These are phyloP conservation scores for Nannochloropsis oceanica DNA, from an alignment of 108 stramenopile genomes.

Conservation along the genomic window DNA sequence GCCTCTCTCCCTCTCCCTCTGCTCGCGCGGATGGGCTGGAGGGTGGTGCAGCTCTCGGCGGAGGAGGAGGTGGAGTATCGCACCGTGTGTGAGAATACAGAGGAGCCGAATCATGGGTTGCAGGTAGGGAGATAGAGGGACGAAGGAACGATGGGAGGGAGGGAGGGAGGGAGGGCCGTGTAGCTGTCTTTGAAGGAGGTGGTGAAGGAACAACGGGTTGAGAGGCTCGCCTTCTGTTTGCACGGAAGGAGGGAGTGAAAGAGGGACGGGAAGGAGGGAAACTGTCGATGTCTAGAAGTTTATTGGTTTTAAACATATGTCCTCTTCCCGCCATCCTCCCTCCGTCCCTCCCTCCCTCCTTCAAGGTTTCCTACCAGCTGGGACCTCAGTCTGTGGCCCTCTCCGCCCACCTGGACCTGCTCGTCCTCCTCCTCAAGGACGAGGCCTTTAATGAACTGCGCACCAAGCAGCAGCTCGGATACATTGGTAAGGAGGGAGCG, in stretches of 20 bases:
- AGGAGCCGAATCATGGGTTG: not conserved
- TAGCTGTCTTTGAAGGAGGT: not conserved
- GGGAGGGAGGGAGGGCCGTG: not conserved
- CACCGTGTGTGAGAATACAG: not conserved
- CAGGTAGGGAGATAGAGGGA: not conserved
- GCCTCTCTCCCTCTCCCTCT: constrained; percentile 1
- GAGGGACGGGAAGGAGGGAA: not conserved
- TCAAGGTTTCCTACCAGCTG: not conserved
- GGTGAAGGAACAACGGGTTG: not conserved
- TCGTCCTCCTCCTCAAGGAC: constrained; percentile 55
- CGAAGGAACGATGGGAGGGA: not conserved
- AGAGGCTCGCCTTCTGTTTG: not conserved
- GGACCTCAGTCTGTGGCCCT: constrained; percentile 7
- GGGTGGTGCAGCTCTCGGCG: constrained; percentile 44
- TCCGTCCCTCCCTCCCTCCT: not conserved
- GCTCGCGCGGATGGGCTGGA: constrained; percentile 1
- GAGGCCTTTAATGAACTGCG: constrained; percentile 66
- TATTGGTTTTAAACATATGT: not conserved
- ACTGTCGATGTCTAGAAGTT: not conserved
- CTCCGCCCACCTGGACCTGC: constrained; percentile 42
- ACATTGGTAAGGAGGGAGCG: constrained; percentile 21
- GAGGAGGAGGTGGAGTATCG: not conserved
- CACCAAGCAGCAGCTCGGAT: constrained; percentile 74
- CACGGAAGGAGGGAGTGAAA: not conserved
- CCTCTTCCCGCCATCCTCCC: not conserved